A percentile compares a stretch with the other conserved stretches of the same genome.
Evolutionary conservation across 305 asterid species (phyloP).

Genomic region (Coffea humblotiana): DNA sequence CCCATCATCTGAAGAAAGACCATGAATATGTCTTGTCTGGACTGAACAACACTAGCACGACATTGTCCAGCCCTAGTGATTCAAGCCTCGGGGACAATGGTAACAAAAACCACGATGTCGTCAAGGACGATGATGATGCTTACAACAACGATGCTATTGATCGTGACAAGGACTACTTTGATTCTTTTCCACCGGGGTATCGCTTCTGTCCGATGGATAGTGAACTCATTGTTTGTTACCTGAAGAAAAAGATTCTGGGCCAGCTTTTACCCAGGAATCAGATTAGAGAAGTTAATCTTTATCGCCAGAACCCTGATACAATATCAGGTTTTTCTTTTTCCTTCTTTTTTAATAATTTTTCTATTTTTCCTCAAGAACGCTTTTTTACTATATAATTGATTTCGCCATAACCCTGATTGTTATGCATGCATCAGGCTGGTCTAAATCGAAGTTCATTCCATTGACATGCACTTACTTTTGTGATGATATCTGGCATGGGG

Average conservation of each 20-base stretch:
- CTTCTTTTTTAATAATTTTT: not conserved
- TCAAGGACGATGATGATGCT: not conserved
- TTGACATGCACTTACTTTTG: too few relatives aligned
- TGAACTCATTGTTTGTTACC: conserved; percentile 23
- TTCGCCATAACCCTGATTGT: not conserved
- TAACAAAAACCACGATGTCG: not conserved
- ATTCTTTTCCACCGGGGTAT: conserved; percentile 12
- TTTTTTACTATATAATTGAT: too few relatives aligned
- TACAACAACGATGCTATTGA: not conserved
- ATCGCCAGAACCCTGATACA: not conserved
- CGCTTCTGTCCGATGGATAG: conserved; percentile 23
- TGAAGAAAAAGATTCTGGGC: conserved; percentile 14
- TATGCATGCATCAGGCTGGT: not conserved
- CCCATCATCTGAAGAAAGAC: not conserved
- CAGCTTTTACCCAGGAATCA: conserved; percentile 9
- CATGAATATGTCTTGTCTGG: not conserved
- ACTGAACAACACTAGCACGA: not conserved
- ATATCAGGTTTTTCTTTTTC: not conserved
- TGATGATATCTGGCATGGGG: too few relatives aligned
- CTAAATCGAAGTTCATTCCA: too few relatives aligned
- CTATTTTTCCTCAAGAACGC: too few relatives aligned
- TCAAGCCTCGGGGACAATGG: too few relatives aligned
- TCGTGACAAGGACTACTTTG: not conserved
- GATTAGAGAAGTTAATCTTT: conserved; percentile 15
- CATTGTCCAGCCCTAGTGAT: not conserved